A percentile compares a stretch with the other conserved stretches of the same genome.
Conservation (phyloP, 2,329 filamentous ascomycete species). For the Fusarium robinianum region DNA sequence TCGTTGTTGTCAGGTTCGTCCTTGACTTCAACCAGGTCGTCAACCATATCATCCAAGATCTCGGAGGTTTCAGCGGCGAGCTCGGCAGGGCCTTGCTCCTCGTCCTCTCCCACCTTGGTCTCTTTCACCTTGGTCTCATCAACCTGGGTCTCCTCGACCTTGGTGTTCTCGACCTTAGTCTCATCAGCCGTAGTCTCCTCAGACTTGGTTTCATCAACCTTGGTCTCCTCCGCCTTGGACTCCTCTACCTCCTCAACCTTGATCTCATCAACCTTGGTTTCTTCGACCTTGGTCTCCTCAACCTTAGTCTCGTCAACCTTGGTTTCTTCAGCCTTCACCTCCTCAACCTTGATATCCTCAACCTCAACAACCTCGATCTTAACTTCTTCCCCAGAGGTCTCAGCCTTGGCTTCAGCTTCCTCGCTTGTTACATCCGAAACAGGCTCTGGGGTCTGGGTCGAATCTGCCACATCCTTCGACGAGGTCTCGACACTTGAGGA, state of each 20-base stretch:
- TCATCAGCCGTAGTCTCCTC: background rate
- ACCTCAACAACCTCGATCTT: background rate
- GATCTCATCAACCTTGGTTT: background rate
- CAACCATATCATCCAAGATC: background rate
- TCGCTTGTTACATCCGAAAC: background rate
- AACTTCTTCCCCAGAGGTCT: background rate
- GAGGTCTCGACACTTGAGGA: background rate
- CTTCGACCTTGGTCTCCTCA: background rate
- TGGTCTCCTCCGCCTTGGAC: background rate
- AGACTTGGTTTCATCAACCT: background rate
- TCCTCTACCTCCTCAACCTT: conserved; percentile 2
- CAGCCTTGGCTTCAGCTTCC: background rate
- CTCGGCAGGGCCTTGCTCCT: background rate
- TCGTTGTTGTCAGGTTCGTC: background rate
- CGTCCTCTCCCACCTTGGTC: no score
- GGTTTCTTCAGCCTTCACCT: no score
- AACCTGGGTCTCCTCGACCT: background rate
- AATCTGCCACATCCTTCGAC: background rate
- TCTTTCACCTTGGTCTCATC: background rate
- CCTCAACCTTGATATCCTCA: background rate
- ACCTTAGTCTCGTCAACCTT: no score
- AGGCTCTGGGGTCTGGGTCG: background rate
- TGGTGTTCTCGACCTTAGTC: background rate
- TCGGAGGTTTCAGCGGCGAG: background rate
- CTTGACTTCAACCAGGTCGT: conserved; percentile 4